Evolutionary conservation across 106 monocot species (phyloP).

Genomic region (Narthecium ossifragum): DNA sequence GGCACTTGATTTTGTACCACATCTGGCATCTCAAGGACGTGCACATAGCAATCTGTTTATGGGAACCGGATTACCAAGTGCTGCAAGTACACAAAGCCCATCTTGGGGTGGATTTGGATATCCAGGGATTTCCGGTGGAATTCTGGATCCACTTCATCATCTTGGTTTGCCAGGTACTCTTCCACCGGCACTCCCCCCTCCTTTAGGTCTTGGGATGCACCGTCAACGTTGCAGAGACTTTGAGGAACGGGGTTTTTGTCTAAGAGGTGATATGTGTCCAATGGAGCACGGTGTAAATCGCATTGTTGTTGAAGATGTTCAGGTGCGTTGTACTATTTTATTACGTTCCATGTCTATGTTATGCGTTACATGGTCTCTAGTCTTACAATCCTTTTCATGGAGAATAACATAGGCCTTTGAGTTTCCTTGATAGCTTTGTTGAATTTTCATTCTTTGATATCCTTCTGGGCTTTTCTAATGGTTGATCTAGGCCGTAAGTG

Average conservation of each 20-base stretch:
- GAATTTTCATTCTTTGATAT: no score
- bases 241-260: conserved; percentile 94
- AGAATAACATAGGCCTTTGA: no score
- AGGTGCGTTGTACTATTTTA: conserved; percentile 40
- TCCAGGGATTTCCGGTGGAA: conserved; percentile 66
- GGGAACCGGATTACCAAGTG: conserved; percentile 44
- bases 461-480: no score
- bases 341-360: no score
- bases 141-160: conserved; percentile 78
- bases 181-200: conserved; percentile 32
- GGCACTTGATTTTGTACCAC: conserved; percentile 59
- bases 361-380: no score
- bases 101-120: conserved; percentile 88
- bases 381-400: no score
- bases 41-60: conserved; percentile 54
- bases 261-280: conserved; percentile 98
- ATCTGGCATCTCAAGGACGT: conserved; percentile 63
- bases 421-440: no score
- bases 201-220: conserved; percentile 66
- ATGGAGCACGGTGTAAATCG: conserved; percentile 99
- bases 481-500: no score
- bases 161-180: conserved; percentile 55
- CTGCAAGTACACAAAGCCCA: conserved; percentile 44
- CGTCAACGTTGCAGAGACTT: conserved; percentile 94
- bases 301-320: conserved; percentile 98